Evolutionary conservation across 768 basidiomycete genomes (phyloP).

Genomic region (Kwoniella bestiolae): DNA sequence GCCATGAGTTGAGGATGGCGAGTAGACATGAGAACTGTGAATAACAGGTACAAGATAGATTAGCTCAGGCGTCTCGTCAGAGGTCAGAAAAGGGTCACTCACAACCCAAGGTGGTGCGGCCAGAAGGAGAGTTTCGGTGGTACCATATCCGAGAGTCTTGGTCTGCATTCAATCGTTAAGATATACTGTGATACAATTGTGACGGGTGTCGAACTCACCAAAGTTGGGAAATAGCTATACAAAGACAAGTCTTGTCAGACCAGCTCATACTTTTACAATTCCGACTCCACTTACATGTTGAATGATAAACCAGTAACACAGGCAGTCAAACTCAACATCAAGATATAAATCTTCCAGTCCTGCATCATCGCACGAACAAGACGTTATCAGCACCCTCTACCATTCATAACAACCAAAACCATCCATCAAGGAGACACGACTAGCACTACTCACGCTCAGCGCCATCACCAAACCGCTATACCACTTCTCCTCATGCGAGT

Average conservation of each 20-base stretch:
- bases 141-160: conserved; percentile 43
- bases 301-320: conserved; percentile 40
- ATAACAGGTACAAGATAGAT: background rate
- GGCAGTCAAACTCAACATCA: conserved; percentile 40
- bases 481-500: conserved; percentile 32
- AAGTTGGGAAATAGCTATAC: conserved; percentile 39
- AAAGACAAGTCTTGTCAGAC: no score
- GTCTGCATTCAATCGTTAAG: no score
- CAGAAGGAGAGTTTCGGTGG: conserved; percentile 46
- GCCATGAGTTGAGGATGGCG: conserved; percentile 61
- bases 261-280: background rate
- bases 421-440: background rate
- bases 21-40: conserved; percentile 54
- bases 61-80: background rate
- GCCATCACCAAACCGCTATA: conserved; percentile 34
- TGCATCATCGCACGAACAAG: background rate
- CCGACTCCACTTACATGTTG: conserved; percentile 29
- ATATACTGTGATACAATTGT: no score
- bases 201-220: conserved; percentile 16
- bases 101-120: conserved; percentile 45
- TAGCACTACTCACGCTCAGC: conserved; percentile 22
- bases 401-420: no score
- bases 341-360: conserved; percentile 44
- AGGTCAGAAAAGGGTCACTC: conserved; percentile 8
- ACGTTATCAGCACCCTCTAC: background rate